Base-by-base conservation (phyloP, 1,284 basidiomycete genomes). In the Apiotrichum gracile region DNA sequence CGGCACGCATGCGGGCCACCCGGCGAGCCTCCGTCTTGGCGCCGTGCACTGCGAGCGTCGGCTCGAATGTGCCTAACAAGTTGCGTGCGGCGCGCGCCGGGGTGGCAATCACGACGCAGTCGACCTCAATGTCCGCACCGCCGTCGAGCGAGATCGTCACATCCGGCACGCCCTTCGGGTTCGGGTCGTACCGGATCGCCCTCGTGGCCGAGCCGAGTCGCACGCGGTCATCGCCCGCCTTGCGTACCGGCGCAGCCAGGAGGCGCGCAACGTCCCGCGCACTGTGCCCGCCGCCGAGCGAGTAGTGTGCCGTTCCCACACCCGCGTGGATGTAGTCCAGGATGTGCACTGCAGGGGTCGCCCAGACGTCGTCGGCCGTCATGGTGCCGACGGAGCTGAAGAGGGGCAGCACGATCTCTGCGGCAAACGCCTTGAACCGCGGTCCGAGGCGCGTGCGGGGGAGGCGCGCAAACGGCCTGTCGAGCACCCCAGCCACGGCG, bases 371-470 rank as follows among this genome's bases (percentile, higher is more conserved):
- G 7, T 49, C 17, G 2, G 54, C 50, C 0, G 72, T 68, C 72
- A 74, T 74, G 0, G 86, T 87, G 50, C 84, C 85, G 1, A 88
- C 82, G 0, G 83, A 84, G n/a, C 84, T 85, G 65, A 86, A 86
- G 40, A 87, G 68, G 0, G 85, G 84, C 1, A 83, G 62, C 45
- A 87, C 67, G 0, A 87, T 73, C 21, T 78, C 76, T 4, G 75
- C 65, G 5, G 80, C 75, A 65, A 86, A 86, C 6, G 70, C 63
- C n/a, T 63, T 61, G 82, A 84, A 86, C 0, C 74, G 22, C 1
- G 29, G 24, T 0, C 68, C 72, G 10, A 70, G 53, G 0, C 62
- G 62, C 6, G 62, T 66, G 9, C 43, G 49, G 4, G 46, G 40
- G 16, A 55, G 22, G 4, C 42, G 44, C 1, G 47, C 46, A 14